Conservation (phyloP, 441 rosid species). For the Populus hybrid region DNA sequence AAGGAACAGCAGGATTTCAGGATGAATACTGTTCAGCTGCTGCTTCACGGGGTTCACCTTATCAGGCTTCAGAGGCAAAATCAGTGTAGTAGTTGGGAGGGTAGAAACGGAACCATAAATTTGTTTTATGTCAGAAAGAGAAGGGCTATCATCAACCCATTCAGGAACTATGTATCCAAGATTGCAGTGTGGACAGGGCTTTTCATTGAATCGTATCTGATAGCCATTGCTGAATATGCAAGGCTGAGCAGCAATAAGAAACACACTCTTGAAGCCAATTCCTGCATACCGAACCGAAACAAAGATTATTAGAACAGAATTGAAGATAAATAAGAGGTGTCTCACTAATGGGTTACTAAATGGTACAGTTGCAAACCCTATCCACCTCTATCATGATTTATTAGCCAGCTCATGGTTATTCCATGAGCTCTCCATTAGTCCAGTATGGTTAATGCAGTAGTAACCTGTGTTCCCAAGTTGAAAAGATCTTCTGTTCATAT, state of each 20-base stretch:
- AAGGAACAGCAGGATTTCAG: conserved; percentile 18
- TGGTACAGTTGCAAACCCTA: no score
- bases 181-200: conserved; percentile 48
- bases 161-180: conserved; percentile 79
- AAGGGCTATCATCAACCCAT: conserved; percentile 62
- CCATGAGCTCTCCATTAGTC: no score
- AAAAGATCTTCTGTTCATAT: no score
- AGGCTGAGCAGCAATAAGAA: conserved; percentile 17
- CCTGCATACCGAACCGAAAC: conserved; percentile 17
- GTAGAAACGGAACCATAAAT: conserved; percentile 24
- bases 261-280: conserved; percentile 22
- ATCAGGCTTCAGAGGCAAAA: conserved; percentile 12
- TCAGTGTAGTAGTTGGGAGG: conserved; percentile 2
- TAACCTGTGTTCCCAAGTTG: no score
- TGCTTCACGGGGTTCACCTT: conserved; percentile 15
- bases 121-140: conserved; percentile 38
- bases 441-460: no score
- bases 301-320: background rate
- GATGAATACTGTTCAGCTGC: conserved; percentile 11
- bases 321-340: background rate
- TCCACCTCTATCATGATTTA: no score
- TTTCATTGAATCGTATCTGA: conserved; percentile 30
- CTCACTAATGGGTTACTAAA: no score
- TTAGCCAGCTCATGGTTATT: no score
- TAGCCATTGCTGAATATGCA: conserved; percentile 20